These are phyloP conservation scores for Agrostemma githago DNA, from an alignment of 148 eudicot genomes.

Conservation along the genomic window DNA sequence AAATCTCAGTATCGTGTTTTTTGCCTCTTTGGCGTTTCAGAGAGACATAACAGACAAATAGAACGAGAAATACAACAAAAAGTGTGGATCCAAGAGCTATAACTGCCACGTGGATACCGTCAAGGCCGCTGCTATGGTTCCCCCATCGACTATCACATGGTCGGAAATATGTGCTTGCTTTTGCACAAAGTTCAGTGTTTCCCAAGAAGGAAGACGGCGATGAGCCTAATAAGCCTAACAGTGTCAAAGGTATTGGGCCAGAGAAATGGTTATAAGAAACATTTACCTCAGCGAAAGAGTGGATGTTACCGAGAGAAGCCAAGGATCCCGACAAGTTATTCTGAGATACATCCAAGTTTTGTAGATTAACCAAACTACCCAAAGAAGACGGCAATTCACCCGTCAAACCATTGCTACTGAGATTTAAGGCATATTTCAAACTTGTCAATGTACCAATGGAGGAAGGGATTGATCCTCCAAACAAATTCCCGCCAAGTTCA, in stretches of 20 bases:
- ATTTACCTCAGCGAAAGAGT: constrained; percentile 39
- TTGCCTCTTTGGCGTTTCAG: constrained; percentile 26
- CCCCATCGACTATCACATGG: constrained; percentile 32
- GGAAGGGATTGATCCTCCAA: constrained; percentile 57
- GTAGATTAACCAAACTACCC: constrained; percentile 39
- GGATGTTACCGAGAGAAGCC: constrained; percentile 33
- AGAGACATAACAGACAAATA: constrained; percentile 28
- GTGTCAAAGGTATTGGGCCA: constrained; percentile 50
- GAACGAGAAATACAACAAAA: constrained; percentile 25
- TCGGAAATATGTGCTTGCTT: constrained; percentile 24
- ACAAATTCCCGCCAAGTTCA: constrained; percentile 57
- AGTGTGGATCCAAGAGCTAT: constrained; percentile 43
- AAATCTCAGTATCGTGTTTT: constrained; percentile 30
- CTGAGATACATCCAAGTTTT: constrained; percentile 47
- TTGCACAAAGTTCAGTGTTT: constrained; percentile 50
- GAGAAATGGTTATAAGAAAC: constrained; percentile 52
- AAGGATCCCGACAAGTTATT: constrained; percentile 63
- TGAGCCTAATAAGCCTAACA: constrained; percentile 36
- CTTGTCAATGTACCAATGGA: constrained; percentile 37
- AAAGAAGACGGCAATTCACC: constrained; percentile 47
- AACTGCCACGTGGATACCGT: constrained; percentile 36
- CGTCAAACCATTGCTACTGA: constrained; percentile 52
- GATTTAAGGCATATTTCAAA: constrained; percentile 43
- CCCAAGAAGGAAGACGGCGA: constrained; percentile 53
- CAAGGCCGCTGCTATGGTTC: constrained; percentile 21